Base-by-base conservation (phyloP, 495 filamentous ascomycete genomes). In the Thermothielavioides terrestris region DNA sequence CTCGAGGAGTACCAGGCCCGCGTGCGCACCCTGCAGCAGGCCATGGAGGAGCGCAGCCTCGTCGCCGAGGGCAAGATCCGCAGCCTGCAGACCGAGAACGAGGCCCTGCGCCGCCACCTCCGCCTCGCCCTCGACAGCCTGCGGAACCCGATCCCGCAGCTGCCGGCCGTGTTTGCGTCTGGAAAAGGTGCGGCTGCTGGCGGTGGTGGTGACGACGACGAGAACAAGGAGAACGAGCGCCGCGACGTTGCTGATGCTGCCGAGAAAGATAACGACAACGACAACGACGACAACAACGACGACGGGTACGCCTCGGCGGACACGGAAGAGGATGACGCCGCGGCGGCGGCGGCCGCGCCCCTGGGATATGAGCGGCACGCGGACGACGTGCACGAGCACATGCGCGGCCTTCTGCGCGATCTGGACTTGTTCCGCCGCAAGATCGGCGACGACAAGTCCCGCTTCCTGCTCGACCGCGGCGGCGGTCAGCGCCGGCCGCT, bases 31-130 rank as follows among this genome's bases (percentile, higher is more conserved):
- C 85, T 99, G 81, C 89, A 95, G 66, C 80, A 88, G 34, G 73
- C 90, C 55, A 95, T 95, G 90, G 91, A 96, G 63, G 92, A 99
- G 69, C 81, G 77, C 27, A 79, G 81, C 34, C 80, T 92, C 64
- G 83, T 96, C 4, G 80, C 84, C 43, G 94, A 99, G 58, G 84
- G 82, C 70, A 95, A 95, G 74, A 94, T 99, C 51, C 76, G 85
- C 26, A 84, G 82, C 35, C 65, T 99, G 34, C 80, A 88, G 63
- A 85, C 81, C 3, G 86, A 97, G 71, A 96, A 94, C 46, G 92
- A 96, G 59, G 84, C 89, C 1, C 68, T 97, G 58, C 75, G 87
- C 47, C 72, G 87, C 52, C 94, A 97, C 61, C 66, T 99, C 38
- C 85, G 84, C 60, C 71, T 99, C 21, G 89, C 86, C 6, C 66